Percentiles rank a stretch among this genome's conserved stretches.
Conservation (phyloP, 2,329 filamentous ascomycete genomes). For the Aureobasidium uvarum region DNA sequence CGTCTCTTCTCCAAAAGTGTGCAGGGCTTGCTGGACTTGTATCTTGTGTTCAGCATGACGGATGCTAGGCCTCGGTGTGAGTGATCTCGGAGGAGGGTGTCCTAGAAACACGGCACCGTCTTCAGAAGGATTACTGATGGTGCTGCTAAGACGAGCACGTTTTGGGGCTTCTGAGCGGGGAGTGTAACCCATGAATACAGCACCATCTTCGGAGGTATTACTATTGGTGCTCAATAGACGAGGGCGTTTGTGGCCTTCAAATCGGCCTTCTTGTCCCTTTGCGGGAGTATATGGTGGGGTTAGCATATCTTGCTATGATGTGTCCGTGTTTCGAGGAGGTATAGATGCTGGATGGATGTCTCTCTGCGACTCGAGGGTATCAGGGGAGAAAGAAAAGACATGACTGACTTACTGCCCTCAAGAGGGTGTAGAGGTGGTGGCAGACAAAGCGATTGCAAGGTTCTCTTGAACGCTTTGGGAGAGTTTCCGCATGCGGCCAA, state of each 20-base stretch:
- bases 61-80: background rate
- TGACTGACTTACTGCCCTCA: background rate
- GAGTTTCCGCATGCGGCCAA: slow-evolving; percentile 1
- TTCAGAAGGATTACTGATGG: background rate
- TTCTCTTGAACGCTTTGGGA: background rate
- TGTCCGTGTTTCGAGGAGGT: background rate
- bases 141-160: background rate
- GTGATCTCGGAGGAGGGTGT: background rate
- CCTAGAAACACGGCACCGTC: background rate
- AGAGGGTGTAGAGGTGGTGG: background rate
- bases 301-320: background rate
- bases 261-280: background rate
- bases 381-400: background rate
- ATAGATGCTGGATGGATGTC: background rate
- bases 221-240: background rate
- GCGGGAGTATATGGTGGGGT: background rate
- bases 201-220: background rate
- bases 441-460: background rate
- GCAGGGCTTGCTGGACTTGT: background rate
- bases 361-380: background rate
- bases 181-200: background rate
- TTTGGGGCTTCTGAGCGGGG: background rate
- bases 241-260: background rate
- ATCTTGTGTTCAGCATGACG: background rate
- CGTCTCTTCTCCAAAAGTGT: background rate